Percentiles rank a stretch among this genome's conserved stretches.
phyloP scores from a whole-genome alignment of 2,329 filamentous ascomycete species.

The Stromatinia cepivora region DNA sequence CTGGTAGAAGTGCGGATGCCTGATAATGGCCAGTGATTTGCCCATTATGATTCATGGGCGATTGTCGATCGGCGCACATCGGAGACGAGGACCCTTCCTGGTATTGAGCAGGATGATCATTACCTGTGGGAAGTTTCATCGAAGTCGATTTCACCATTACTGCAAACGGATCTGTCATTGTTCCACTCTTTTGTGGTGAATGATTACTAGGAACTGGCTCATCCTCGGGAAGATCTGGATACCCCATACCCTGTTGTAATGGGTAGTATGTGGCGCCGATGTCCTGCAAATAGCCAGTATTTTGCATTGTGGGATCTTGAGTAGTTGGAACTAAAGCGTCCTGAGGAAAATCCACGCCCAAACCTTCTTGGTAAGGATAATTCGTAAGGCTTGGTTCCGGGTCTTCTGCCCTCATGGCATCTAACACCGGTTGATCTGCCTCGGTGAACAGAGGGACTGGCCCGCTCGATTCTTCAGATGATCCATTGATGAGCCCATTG shows the following conservation, averaged over 20 bases:
- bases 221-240: background rate
- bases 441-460: background rate
- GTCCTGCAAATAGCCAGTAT: too few relatives aligned
- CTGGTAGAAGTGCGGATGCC: background rate
- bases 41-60: background rate
- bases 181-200: background rate
- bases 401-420: background rate
- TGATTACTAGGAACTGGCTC: too few relatives aligned
- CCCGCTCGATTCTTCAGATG: too few relatives aligned
- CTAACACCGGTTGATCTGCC: background rate
- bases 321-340: background rate
- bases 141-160: background rate
- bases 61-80: background rate
- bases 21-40: background rate
- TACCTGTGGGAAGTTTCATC: fast-evolving
- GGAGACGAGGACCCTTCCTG: background rate
- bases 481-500: background rate
- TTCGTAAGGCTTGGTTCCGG: background rate
- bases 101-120: background rate
- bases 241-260: background rate
- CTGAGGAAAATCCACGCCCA: fast-evolving
- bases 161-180: background rate
- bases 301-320: background rate
- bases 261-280: background rate
- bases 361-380: background rate